Conservation (phyloP, 805 yeast genomes). For the Komagataella populi region DNA sequence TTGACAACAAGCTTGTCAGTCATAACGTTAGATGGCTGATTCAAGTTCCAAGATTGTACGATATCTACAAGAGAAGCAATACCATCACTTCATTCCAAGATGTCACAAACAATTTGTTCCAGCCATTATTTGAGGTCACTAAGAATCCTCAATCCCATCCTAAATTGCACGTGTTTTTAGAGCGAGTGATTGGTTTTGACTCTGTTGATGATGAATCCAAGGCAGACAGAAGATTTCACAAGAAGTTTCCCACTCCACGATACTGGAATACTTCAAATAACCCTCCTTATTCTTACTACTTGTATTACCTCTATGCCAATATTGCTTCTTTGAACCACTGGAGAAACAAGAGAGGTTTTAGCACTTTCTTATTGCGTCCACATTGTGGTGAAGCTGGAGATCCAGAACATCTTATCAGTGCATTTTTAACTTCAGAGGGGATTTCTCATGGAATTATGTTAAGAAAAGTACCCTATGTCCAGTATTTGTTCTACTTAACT, state of each 20-base stretch:
- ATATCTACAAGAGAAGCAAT: constrained; percentile 69
- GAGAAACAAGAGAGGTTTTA: constrained; percentile 63
- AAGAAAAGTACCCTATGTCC: constrained; percentile 90
- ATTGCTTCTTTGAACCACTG: constrained; percentile 76
- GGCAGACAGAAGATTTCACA: constrained; percentile 68
- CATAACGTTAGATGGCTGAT: constrained; percentile 95
- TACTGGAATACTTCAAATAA: constrained; percentile 68
- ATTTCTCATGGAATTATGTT: constrained; percentile 91
- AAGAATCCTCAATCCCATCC: constrained; percentile 79
- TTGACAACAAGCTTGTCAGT: constrained; percentile 81
- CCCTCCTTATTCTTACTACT: constrained; percentile 96
- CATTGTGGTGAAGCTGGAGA: constrained; percentile 99
- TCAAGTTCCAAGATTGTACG: constrained; percentile 90
- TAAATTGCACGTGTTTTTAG: constrained; percentile 77
- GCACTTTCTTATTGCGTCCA: constrained; percentile 90
- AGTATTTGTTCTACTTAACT: constrained; percentile 83
- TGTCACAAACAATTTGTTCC: constrained; percentile 63
- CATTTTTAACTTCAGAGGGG: constrained; percentile 81
- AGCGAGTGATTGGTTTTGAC: constrained; percentile 94
- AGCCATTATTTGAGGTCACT: constrained; percentile 85
- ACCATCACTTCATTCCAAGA: constrained; percentile 63
- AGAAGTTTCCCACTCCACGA: constrained; percentile 75
- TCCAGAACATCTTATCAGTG: constrained; percentile 88
- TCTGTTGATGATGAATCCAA: constrained; percentile 98
- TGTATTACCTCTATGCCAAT: constrained; percentile 82